phyloP scores from a whole-genome alignment of 257 asterid species.

The Solanum arcanum region DNA sequence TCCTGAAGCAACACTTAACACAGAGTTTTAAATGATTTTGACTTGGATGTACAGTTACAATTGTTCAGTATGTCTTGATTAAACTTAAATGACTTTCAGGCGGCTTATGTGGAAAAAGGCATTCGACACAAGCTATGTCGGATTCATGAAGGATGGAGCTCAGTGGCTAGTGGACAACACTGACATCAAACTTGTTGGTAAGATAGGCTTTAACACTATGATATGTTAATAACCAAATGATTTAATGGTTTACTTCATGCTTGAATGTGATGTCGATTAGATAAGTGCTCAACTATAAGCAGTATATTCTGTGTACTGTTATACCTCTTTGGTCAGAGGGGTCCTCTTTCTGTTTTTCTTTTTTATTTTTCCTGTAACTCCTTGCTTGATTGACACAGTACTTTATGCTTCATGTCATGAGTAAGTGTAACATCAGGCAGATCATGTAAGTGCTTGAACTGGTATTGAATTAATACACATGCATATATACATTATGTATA shows the following conservation, averaged over 20 bases:
- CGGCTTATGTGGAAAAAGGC: slow-evolving; percentile 78
- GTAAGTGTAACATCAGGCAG: neutral
- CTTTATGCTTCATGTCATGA: neutral
- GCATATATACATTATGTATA: neutral
- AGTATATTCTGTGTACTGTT: neutral
- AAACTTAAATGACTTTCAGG: slow-evolving; percentile 28
- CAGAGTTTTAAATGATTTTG: neutral
- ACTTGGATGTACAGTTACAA: neutral
- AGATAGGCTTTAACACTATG: neutral
- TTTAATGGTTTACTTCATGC: neutral
- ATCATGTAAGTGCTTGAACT: neutral
- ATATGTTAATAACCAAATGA: neutral
- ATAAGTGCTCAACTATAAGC: neutral
- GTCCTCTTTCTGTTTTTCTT: neutral
- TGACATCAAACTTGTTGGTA: slow-evolving; percentile 94
- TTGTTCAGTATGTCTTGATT: neutral
- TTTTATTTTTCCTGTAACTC: neutral
- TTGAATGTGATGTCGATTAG: neutral
- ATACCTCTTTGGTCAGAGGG: neutral
- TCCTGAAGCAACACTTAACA: neutral
- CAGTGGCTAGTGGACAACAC: slow-evolving; percentile 95
- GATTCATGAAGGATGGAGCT: slow-evolving; percentile 92
- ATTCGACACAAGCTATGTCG: slow-evolving; percentile 81
- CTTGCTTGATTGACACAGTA: neutral
- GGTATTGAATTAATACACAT: neutral